Evolutionary conservation across 108 stramenopile genomes (phyloP).

Genomic region (Nitzschia putrida): DNA sequence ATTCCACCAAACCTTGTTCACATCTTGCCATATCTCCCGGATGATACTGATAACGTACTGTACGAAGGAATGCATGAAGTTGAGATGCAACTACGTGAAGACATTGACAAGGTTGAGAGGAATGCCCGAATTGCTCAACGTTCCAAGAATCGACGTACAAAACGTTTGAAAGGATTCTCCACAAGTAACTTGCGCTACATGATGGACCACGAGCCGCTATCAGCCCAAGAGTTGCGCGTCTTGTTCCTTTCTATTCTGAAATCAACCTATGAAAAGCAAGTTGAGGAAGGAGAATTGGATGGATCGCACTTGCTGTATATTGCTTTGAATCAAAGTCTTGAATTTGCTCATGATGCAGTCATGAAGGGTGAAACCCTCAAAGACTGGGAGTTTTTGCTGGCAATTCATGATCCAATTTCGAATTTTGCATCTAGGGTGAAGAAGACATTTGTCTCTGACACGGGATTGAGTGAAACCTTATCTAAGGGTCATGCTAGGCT

Average conservation of each 20-base stretch:
- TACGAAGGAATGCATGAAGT: background rate
- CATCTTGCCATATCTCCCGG: constrained; percentile 45
- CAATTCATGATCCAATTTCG: constrained; percentile 11
- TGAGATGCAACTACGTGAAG: constrained; percentile 8
- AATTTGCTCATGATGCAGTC: constrained; percentile 49
- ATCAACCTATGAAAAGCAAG: constrained; percentile 46
- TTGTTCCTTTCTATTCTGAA: constrained; percentile 55
- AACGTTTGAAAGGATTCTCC: constrained; percentile 5
- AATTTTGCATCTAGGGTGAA: background rate
- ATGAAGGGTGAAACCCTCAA: constrained; percentile 43
- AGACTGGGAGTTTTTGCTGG: constrained; percentile 38
- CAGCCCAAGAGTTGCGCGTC: constrained; percentile 35
- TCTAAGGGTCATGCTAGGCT: background rate
- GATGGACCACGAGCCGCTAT: constrained; percentile 38
- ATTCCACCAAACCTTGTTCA: constrained; percentile 45
- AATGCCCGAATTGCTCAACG: background rate
- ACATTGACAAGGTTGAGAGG: constrained; percentile 8
- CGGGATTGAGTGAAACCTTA: background rate
- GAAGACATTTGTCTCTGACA: background rate
- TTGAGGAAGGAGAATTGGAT: constrained; percentile 56
- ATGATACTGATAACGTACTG: background rate
- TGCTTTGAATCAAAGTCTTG: constrained; percentile 53
- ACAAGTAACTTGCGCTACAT: constrained; percentile 25
- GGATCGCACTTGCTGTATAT: constrained; percentile 43
- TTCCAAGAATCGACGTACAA: constrained; percentile 8